Evolutionary conservation across 2,329 filamentous ascomycete genomes (phyloP).

Genomic region (Trichoderma koningiopsis): DNA sequence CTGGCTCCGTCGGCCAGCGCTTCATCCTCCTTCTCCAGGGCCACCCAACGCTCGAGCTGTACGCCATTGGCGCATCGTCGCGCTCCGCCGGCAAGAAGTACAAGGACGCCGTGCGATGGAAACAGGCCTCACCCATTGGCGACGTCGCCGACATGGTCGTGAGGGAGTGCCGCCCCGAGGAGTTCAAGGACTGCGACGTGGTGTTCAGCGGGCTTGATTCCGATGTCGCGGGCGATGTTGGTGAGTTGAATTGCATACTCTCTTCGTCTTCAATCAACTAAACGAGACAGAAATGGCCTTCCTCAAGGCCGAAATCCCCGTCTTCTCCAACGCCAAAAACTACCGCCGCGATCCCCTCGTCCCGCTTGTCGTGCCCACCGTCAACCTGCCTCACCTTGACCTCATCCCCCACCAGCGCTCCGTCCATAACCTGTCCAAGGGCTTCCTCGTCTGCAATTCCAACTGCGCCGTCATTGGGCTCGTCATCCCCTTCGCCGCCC

Average conservation of each 20-base stretch:
- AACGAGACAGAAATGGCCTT: slow-evolving; percentile 76
- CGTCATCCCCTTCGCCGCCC: slow-evolving; percentile 89
- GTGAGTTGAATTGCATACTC: slow-evolving; percentile 51
- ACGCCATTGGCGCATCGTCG: slow-evolving; percentile 86
- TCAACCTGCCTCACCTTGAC: slow-evolving; percentile 82
- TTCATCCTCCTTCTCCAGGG: slow-evolving; percentile 90
- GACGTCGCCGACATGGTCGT: slow-evolving; percentile 79
- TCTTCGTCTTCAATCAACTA: neutral
- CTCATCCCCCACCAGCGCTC: slow-evolving; percentile 87
- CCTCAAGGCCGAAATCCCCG: slow-evolving; percentile 80
- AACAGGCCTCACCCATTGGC: slow-evolving; percentile 83
- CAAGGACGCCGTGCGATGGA: slow-evolving; percentile 92
- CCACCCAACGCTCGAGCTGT: slow-evolving; percentile 83
- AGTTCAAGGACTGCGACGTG: slow-evolving; percentile 88
- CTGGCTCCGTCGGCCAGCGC: slow-evolving; percentile 90
- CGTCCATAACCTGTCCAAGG: slow-evolving; percentile 72
- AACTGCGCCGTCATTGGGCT: slow-evolving; percentile 98
- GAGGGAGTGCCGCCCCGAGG: slow-evolving; percentile 77
- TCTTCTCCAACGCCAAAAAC: slow-evolving; percentile 99
- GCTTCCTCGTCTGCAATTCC: slow-evolving; percentile 95
- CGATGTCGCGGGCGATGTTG: slow-evolving; percentile 88
- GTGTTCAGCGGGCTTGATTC: slow-evolving; percentile 92
- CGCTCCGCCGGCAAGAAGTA: slow-evolving; percentile 92
- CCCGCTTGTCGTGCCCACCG: slow-evolving; percentile 90
- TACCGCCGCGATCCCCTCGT: slow-evolving; percentile 88